Evolutionary conservation across 768 basidiomycete species (phyloP).

Genomic region (Boletus rubescentipes): DNA sequence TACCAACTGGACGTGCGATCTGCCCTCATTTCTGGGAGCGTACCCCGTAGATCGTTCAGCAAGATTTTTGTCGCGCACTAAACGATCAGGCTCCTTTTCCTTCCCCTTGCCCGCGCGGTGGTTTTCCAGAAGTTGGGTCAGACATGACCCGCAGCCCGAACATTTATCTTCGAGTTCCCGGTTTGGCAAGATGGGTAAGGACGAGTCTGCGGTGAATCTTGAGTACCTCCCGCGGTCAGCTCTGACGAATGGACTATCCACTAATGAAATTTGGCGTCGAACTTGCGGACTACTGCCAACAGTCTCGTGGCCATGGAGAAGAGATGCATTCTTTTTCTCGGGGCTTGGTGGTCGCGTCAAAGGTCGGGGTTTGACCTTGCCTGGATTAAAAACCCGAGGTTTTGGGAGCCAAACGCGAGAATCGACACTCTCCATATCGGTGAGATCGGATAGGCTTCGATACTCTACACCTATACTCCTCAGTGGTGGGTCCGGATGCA

Average conservation of each 20-base stretch:
- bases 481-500: slow-evolving; percentile 3
- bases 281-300: not conserved
- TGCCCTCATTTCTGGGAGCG: not conserved
- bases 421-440: slow-evolving; percentile 14
- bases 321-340: slow-evolving; percentile 1
- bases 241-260: slow-evolving; percentile 20
- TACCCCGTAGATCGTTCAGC: not conserved
- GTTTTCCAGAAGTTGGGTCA: not conserved
- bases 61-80: not conserved
- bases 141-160: not conserved
- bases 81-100: not conserved
- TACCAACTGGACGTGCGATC: slow-evolving; percentile 26
- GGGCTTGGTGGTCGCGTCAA: slow-evolving; percentile 26
- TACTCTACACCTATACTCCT: slow-evolving; percentile 22
- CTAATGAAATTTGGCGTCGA: not conserved
- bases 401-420: slow-evolving; percentile 30
- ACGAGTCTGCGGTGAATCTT: slow-evolving; percentile 18
- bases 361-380: slow-evolving; percentile 25
- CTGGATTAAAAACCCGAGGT: slow-evolving; percentile 25
- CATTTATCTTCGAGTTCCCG: not conserved
- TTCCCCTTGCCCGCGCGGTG: not conserved
- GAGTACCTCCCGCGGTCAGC: slow-evolving; percentile 20
- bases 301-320: not conserved
- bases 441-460: slow-evolving; percentile 18
- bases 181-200: slow-evolving; percentile 17